phyloP scores from a whole-genome alignment of 192 early-diverging fungal genomes.

The Fimicolochytrium jonesii region DNA sequence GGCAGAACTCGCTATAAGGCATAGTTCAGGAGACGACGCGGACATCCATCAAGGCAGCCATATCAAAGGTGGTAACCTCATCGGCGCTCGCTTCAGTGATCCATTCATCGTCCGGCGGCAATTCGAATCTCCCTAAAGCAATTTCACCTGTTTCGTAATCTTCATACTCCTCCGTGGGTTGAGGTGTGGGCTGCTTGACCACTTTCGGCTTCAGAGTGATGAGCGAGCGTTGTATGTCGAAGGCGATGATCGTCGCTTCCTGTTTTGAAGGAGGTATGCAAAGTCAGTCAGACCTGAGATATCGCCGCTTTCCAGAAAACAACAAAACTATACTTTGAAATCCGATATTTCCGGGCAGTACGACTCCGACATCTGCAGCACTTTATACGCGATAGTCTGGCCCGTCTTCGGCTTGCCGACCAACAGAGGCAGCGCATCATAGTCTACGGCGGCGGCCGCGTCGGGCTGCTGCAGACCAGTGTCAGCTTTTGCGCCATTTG shows the following conservation, averaged over 20 bases:
- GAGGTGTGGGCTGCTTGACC: neutral
- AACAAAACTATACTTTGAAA: conserved; percentile 10
- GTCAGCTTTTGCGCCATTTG: no score
- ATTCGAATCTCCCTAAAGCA: conserved; percentile 4
- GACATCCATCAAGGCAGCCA: neutral
- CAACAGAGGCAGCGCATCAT: conserved; percentile 5
- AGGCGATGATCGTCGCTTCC: conserved; percentile 7
- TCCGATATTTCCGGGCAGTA: conserved; percentile 17
- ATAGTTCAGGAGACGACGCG: neutral
- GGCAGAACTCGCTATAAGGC: no score
- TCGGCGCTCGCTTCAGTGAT: neutral
- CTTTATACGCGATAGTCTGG: conserved; percentile 8
- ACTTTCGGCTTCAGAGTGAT: conserved; percentile 7
- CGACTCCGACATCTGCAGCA: conserved; percentile 2
- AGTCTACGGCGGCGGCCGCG: no score
- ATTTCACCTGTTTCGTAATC: neutral
- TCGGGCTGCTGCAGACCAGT: no score
- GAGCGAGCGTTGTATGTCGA: neutral
- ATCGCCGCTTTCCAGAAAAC: no score
- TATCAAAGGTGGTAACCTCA: neutral
- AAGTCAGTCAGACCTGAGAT: neutral
- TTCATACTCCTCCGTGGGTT: neutral
- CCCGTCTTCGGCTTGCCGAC: neutral
- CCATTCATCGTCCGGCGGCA: conserved; percentile 1
- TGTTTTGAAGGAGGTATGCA: neutral